Evolutionary conservation across 2,329 filamentous ascomycete genomes (phyloP).

Genomic region (Berkeleyomyces basicola): DNA sequence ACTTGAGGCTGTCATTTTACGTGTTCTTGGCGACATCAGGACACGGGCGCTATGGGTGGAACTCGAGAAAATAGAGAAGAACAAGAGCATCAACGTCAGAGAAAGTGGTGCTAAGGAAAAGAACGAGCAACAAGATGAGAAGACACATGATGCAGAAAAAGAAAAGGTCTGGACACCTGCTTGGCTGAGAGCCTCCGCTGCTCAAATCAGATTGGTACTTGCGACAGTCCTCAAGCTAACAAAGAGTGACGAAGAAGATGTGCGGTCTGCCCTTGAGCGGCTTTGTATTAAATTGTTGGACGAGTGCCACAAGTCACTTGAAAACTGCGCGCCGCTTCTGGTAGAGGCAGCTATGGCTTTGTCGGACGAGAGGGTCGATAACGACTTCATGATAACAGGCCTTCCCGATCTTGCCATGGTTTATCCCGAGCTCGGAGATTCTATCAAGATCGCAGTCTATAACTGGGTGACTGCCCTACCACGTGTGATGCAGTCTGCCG

Average conservation of each 20-base stretch:
- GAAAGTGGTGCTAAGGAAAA: neutral
- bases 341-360: constrained; percentile 70
- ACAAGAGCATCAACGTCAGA: neutral
- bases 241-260: constrained; percentile 49
- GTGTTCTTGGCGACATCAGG: constrained; percentile 41
- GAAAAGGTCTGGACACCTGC: constrained; percentile 28
- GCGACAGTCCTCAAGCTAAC: constrained; percentile 61
- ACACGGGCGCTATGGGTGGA: constrained; percentile 30
- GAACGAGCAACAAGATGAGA: neutral
- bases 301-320: constrained; percentile 58
- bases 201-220: constrained; percentile 71
- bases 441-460: constrained; percentile 55
- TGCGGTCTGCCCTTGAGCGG: constrained; percentile 48
- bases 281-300: constrained; percentile 63
- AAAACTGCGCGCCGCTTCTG: constrained; percentile 51
- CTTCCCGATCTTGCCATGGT: constrained; percentile 46
- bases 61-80: constrained; percentile 15
- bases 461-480: constrained; percentile 71
- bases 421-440: constrained; percentile 43
- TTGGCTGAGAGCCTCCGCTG: constrained; percentile 68
- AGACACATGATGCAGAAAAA: constrained; percentile 17
- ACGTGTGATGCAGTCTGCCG: constrained; percentile 65
- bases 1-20: constrained; percentile 36
- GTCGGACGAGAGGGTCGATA: constrained; percentile 23
- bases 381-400: constrained; percentile 27